Evolutionary conservation across 495 filamentous ascomycete genomes (phyloP).

Genomic region (Penicillium desertorum): DNA sequence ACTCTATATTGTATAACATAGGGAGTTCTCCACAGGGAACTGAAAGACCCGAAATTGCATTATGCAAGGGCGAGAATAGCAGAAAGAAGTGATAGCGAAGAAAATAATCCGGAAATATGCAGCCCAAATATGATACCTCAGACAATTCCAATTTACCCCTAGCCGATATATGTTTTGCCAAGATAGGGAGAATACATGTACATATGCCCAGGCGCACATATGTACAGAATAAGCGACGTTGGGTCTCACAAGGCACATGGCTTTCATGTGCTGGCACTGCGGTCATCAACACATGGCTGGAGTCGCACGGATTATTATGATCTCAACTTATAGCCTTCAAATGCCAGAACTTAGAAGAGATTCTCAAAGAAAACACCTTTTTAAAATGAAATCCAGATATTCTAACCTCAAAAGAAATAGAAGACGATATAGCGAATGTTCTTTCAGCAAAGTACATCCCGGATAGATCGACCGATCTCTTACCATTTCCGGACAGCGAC

Average conservation of each 20-base stretch:
- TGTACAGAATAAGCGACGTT: not conserved
- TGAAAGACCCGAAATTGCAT: not conserved
- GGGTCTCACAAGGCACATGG: slow-evolving; percentile 3
- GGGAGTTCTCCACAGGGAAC: not conserved
- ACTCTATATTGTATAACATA: too few species aligned
- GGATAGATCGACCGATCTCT: not conserved
- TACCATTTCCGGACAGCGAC: not conserved
- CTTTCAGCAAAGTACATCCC: not conserved
- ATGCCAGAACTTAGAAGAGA: too few species aligned
- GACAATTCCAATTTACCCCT: not conserved
- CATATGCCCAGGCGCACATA: too few species aligned
- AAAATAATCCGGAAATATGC: not conserved
- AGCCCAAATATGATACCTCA: slow-evolving; percentile 1
- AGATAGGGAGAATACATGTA: too few species aligned
- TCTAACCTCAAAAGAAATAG: not conserved
- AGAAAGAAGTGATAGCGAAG: not conserved
- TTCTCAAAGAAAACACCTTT: too few species aligned
- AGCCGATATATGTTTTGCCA: not conserved
- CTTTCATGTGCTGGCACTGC: slow-evolving; percentile 8
- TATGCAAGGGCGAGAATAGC: slow-evolving; percentile 7
- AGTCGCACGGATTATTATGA: not conserved
- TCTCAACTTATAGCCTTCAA: not conserved
- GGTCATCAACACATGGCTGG: not conserved
- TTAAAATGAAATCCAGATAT: too few species aligned
- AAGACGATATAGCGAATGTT: not conserved